Evolutionary conservation across 208 protist species (phyloP), one percentile per base, ranked within the genome.

Genomic region (Spongospora subterranea): DNA sequence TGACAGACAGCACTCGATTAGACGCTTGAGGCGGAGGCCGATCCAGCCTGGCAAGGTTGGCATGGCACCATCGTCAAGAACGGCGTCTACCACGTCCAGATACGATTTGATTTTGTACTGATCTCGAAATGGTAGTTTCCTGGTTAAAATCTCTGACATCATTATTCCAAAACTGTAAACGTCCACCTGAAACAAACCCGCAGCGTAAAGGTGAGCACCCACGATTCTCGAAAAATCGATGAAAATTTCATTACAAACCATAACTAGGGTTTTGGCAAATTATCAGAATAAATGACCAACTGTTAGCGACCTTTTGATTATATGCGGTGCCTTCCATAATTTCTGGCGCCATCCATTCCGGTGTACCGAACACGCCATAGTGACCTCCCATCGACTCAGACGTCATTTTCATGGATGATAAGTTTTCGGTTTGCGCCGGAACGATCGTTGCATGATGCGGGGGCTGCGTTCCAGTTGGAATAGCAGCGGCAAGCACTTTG

Each of bases 61-160:
- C 71, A 82, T 82, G 71, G 71, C 71, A n/a, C 71, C 71, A 82
- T 82, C 71, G n/a, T 82, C 71, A 20, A 82, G n/a, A n/a, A 82
- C 71, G 71, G 71, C 71, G 35, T 82, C 71, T 6, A 82, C 71
- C 71, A 82, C 71, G 71, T 82, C 71, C 71, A 82, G 17, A 43
- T 82, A 82, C 71, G 71, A 82, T 43, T 82, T 82, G 71, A 82
- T 82, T 43, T 82, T 82, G n/a, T 82, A 82, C n/a, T 82, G 71
- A n/a, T 82, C 71, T 6, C 71, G 71, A 43, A 82, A 82, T 20
- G 71, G 71, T 43, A 82, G n/a, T n/a, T 82, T 82, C n/a, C 71
- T 35, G n/a, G 71, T 82, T n/a, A 82, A n/a, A 43, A 82, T 6
- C 71, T 82, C 71, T 20, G 71, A 82, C 71, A 82, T 82, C 71